Evolutionary conservation across 805 yeast species (phyloP).

Genomic region (Pichia membranifaciens): DNA sequence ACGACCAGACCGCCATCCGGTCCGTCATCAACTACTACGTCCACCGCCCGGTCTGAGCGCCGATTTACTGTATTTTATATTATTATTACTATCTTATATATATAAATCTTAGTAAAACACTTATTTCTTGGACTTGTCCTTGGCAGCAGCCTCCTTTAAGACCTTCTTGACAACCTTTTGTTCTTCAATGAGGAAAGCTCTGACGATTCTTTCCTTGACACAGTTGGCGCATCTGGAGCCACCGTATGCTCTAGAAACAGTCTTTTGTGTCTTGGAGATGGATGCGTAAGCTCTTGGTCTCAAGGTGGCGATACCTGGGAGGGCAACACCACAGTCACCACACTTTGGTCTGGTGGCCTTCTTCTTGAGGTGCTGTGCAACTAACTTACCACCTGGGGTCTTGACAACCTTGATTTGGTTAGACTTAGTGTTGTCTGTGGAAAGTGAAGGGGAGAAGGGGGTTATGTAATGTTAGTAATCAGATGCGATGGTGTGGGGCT

Average conservation of each 20-base stretch:
- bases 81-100: slow-evolving; percentile 12
- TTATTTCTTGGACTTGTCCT: slow-evolving; percentile 56
- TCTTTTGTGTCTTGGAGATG: slow-evolving; percentile 93
- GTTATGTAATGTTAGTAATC: slow-evolving; percentile 20
- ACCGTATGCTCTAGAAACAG: slow-evolving; percentile 99
- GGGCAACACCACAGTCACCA: slow-evolving; percentile 76
- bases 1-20: slow-evolving; percentile 39
- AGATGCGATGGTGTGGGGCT: no score
- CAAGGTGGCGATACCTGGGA: slow-evolving; percentile 73
- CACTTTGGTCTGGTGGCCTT: slow-evolving; percentile 79
- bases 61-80: no score
- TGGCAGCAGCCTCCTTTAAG: slow-evolving; percentile 91
- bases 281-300: slow-evolving; percentile 98
- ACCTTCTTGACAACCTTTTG: slow-evolving; percentile 99
- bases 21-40: slow-evolving; percentile 38
- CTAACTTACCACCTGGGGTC: slow-evolving; percentile 99
- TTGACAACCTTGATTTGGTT: slow-evolving; percentile 99
- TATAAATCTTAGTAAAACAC: slow-evolving; percentile 1
- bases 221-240: slow-evolving; percentile 98
- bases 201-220: slow-evolving; percentile 98
- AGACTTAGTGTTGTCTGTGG: slow-evolving; percentile 95
- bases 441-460: slow-evolving; percentile 1
- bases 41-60: neutral
- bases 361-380: slow-evolving; percentile 97
- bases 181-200: slow-evolving; percentile 99